Percentiles rank a stretch among this genome's conserved stretches.
Conservation (phyloP, 2,329 filamentous ascomycete genomes). For the Penicillium janthinellum region DNA sequence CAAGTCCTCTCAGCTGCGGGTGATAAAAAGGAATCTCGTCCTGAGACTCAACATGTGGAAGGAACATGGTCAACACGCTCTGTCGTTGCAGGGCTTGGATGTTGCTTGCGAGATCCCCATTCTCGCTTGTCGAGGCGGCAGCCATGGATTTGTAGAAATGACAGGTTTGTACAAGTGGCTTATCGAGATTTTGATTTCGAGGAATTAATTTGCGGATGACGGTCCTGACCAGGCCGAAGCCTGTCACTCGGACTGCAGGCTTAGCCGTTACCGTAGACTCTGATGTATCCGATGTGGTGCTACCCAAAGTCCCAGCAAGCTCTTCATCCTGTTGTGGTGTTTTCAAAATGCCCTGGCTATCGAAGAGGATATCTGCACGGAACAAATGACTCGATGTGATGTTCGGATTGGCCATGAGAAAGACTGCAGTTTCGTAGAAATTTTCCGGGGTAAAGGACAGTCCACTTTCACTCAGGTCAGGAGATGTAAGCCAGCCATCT, state of each 20-base stretch:
- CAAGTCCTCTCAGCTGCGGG: constrained; percentile 72
- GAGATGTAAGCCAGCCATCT: constrained; percentile 38
- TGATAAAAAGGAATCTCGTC: constrained; percentile 84
- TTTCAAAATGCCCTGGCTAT: constrained; percentile 48
- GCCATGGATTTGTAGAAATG: constrained; percentile 58
- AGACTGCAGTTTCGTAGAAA: constrained; percentile 54
- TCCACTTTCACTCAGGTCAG: constrained; percentile 29
- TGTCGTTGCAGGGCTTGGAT: constrained; percentile 7
- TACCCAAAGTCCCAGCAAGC: constrained; percentile 8
- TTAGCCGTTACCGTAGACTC: constrained; percentile 15
- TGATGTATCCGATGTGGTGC: neutral
- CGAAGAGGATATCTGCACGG: constrained; percentile 62
- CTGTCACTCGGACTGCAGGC: constrained; percentile 28
- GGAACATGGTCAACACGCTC: constrained; percentile 67
- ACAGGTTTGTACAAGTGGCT: constrained; percentile 78
- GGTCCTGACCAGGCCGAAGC: constrained; percentile 57
- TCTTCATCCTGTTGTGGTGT: constrained; percentile 37
- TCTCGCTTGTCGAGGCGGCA: neutral
- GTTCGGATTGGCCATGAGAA: constrained; percentile 56
- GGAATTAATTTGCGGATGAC: constrained; percentile 79
- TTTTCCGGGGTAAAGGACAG: constrained; percentile 32
- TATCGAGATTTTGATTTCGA: constrained; percentile 75
- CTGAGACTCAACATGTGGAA: constrained; percentile 67
- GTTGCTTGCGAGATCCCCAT: constrained; percentile 12
- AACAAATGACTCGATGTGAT: constrained; percentile 61